phyloP scores from a whole-genome alignment of 2,329 filamentous ascomycete genomes.

The Tolypocladium cylindrosporum region DNA sequence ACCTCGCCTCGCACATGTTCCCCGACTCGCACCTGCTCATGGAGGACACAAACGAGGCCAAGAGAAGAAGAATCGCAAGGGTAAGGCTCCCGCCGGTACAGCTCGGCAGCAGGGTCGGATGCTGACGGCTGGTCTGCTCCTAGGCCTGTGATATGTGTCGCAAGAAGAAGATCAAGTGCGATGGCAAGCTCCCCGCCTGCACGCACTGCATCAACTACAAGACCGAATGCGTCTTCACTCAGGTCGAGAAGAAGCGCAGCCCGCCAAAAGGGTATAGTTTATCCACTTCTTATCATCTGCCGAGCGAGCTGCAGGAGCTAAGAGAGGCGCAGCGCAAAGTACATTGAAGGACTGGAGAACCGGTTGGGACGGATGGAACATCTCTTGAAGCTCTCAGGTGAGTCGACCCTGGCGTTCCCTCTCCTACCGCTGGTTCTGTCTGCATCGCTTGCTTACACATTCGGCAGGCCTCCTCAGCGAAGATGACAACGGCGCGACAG shows the following conservation, averaged over 20 bases:
- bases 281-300: background rate
- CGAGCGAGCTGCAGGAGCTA: constrained; percentile 5
- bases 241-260: constrained; percentile 97
- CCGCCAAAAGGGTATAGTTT: constrained; percentile 83
- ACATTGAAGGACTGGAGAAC: constrained; percentile 95
- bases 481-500: constrained; percentile 75
- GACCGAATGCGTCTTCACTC: constrained; percentile 93
- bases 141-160: constrained; percentile 94
- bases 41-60: constrained; percentile 69
- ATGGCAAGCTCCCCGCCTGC: constrained; percentile 89
- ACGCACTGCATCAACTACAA: constrained; percentile 97
- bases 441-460: background rate
- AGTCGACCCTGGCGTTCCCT: constrained; percentile 5
- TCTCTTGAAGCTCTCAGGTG: constrained; percentile 71
- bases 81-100: constrained; percentile 37
- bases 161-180: constrained; percentile 96
- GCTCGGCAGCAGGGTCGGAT: background rate
- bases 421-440: background rate
- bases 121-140: constrained; percentile 3
- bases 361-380: constrained; percentile 93
- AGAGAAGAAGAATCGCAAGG: constrained; percentile 78
- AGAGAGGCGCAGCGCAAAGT: constrained; percentile 63
- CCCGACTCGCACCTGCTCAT: constrained; percentile 45
- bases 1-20: constrained; percentile 51
- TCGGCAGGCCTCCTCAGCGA: constrained; percentile 62